Evolutionary conservation across 2,329 filamentous ascomycete species (phyloP), one percentile per base, ranked within the genome.

Genomic region (Neonectria punicea): DNA sequence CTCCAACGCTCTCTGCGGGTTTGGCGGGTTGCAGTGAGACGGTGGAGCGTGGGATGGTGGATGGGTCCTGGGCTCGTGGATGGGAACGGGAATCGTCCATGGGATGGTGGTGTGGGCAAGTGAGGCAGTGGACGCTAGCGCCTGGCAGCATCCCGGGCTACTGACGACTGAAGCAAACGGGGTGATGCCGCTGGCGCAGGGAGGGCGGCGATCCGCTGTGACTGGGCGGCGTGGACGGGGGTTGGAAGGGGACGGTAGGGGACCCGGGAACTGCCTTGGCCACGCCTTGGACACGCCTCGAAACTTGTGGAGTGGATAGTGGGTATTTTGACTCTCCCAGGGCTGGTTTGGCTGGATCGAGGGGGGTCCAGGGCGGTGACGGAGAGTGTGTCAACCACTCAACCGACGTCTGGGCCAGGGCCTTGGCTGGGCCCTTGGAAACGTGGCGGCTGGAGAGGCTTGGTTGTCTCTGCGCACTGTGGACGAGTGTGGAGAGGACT

Each of bases 101-200:
- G 36, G 16, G 36, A 39, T 39, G 47, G 39, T 34, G 62, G 6
- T 34, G 62, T 49, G 53, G 41, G 51, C 65, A 58, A 50, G 60
- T 59, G 64, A 67, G 70, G 70, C 63, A 73, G 70, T 71, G 70
- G 72, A 67, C 70, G 67, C 67, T 71, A 72, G 59, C 56, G 53
- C 50, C 47, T 66, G 65, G 63, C 68, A 66, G 65, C 67, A 66
- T 68, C 67, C 65, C 64, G 58, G 61, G 58, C 66, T 61, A 58
- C 61, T 62, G 61, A 62, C 46, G 58, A 62, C 46, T 58, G 28
- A 50, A 49, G 43, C 46, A 30, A n/a, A 46, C 51, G 30, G 28
- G 41, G 49, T 61, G 43, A 57, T 36, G 41, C 58, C 53, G 55
- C 58, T 55, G 53, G 18, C 61, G 34, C 28, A 69, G 58, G 72